phyloP scores from a whole-genome alignment of 805 yeast genomes.

The Lipomyces spencermartinsiae region DNA sequence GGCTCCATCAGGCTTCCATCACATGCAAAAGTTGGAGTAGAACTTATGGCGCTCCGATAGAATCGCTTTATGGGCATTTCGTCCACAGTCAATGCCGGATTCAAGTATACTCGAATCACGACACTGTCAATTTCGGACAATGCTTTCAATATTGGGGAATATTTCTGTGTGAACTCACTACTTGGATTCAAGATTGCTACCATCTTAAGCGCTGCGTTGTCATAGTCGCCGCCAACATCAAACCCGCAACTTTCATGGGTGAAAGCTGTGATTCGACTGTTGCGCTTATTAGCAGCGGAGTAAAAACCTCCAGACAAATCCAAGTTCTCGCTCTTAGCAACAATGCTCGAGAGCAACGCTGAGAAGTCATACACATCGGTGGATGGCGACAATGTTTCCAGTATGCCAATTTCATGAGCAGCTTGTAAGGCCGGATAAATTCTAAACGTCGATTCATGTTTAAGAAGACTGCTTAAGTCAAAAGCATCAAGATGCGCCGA shows the following conservation, averaged over 20 bases:
- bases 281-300: constrained; percentile 15
- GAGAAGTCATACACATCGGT: constrained; percentile 20
- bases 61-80: constrained; percentile 62
- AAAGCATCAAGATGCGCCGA: constrained; percentile 11
- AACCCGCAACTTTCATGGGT: constrained; percentile 25
- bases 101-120: constrained; percentile 59
- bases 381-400: not conserved
- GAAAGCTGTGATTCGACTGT: constrained; percentile 6
- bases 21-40: constrained; percentile 44
- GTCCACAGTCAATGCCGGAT: constrained; percentile 57
- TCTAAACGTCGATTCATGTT: constrained; percentile 34
- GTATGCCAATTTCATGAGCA: constrained; percentile 16
- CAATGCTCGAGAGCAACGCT: constrained; percentile 22
- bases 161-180: constrained; percentile 69
- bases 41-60: constrained; percentile 57
- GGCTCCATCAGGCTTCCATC: constrained; percentile 44
- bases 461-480: constrained; percentile 40
- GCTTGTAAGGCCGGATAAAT: constrained; percentile 30
- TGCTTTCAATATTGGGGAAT: constrained; percentile 54
- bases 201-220: constrained; percentile 57
- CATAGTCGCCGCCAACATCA: constrained; percentile 41
- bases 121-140: constrained; percentile 57
- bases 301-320: constrained; percentile 22
- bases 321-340: constrained; percentile 16
- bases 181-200: constrained; percentile 73